Base-by-base conservation (phyloP, 192 early-diverging fungal genomes). In the Podila epicladia region DNA sequence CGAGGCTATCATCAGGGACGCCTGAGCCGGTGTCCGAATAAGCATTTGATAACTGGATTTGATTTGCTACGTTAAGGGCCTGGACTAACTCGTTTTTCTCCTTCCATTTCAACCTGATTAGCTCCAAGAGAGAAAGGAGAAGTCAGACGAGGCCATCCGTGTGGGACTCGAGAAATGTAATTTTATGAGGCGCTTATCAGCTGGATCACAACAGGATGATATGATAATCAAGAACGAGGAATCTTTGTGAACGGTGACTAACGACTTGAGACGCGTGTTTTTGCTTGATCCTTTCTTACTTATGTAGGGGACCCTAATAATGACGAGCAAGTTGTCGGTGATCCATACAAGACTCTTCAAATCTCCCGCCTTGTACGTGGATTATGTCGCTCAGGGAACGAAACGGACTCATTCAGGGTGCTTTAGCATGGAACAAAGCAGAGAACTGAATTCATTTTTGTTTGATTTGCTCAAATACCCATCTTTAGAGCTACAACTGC, bases 301-400 rank as follows among this genome's bases (percentile, higher is more conserved):
- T 17, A 33, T 57, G 53, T 78, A 91, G 89, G 93, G 93, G 87
- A 94, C 69, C 94, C 95, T 22, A 86, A 86, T 32, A 86, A 89
- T 15, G 94, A 97, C 77, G 82, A 91, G 15, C 83, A 94, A 19
- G 89, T 92, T 9, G 87, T 87, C 1, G 91, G 92, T 5, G 95
- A 98, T 82, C 95, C 97, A 0, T 98, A 95, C 90, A 95, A 96
- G 68, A 97, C 96, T 15, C 82, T 98, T 6, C 94, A 98, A 66
- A 93, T 99, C 1, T 91, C 90, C 24, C 90, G 95, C 26, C 84
- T 99, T 75, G 92, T 93, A 82, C 12, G 63, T 65, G 28, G 35
- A 24, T 37, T 6, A 58, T 20, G 57, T n/a, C 12, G 17, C 53
- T 66, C 64, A 26, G 19, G 17, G 50, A 53, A 17, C 8, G 31